phyloP scores from a whole-genome alignment of 2,329 filamentous ascomycete species.

The Ophiocordyceps camponoti-leonardi region DNA sequence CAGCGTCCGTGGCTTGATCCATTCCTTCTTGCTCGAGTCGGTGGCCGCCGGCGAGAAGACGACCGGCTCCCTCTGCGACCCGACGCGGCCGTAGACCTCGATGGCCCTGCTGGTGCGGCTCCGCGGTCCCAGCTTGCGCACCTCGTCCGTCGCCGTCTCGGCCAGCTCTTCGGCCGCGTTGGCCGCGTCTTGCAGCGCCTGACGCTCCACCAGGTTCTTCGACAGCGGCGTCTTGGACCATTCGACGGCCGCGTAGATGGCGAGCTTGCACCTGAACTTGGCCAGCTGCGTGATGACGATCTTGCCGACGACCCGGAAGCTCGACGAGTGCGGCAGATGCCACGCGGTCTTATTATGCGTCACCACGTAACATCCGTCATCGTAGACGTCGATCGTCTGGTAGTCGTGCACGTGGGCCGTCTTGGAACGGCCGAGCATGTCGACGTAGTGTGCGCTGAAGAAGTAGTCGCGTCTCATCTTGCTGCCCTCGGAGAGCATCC shows the following conservation, averaged over 20 bases:
- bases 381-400: constrained; percentile 72
- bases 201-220: constrained; percentile 44
- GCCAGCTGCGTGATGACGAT: constrained; percentile 86
- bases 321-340: constrained; percentile 68
- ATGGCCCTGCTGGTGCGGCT: constrained; percentile 62
- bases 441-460: constrained; percentile 55
- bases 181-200: constrained; percentile 59
- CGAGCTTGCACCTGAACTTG: constrained; percentile 83
- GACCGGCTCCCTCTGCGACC: constrained; percentile 47
- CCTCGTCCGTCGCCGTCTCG: constrained; percentile 62
- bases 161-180: constrained; percentile 59
- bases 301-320: constrained; percentile 73
- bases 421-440: constrained; percentile 45
- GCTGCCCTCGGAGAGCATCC: constrained; percentile 53
- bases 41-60: constrained; percentile 35
- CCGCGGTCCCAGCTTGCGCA: constrained; percentile 55
- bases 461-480: constrained; percentile 63
- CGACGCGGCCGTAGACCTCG: constrained; percentile 62
- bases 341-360: constrained; percentile 49
- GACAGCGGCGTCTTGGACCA: constrained; percentile 57
- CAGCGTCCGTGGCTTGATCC: constrained; percentile 44
- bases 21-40: constrained; percentile 33
- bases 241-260: constrained; percentile 73
- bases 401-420: constrained; percentile 55
- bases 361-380: constrained; percentile 54